Evolutionary conservation across 2,329 filamentous ascomycete genomes (phyloP).

Genomic region (Aspergillus tamarii): DNA sequence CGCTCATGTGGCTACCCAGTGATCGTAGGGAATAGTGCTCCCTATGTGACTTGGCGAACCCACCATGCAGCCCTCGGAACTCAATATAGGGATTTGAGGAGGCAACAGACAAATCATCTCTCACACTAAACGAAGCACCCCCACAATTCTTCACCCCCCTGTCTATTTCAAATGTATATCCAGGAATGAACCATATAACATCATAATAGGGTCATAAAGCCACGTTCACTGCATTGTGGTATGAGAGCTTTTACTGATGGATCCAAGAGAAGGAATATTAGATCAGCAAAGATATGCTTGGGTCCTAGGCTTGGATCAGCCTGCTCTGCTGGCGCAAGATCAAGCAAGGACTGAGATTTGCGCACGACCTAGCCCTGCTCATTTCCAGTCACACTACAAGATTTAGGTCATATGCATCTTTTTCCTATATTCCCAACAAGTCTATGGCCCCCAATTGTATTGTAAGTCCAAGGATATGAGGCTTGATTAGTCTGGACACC

Average conservation of each 20-base stretch:
- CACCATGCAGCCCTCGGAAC: neutral
- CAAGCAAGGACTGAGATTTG: neutral
- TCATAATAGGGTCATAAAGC: neutral
- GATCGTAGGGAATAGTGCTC: neutral
- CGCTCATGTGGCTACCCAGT: neutral
- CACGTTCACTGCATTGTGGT: neutral
- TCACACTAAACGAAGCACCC: too few relatives aligned
- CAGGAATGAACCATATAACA: neutral
- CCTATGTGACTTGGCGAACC: neutral
- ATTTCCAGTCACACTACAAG: neutral
- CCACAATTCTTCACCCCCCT: neutral
- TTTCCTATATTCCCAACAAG: neutral
- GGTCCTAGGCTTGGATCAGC: neutral
- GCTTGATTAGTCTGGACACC: neutral
- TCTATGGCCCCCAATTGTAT: neutral
- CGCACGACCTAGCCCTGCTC: neutral
- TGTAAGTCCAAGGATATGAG: neutral
- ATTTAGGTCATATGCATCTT: neutral
- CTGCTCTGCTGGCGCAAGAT: neutral
- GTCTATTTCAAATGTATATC: neutral
- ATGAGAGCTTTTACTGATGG: neutral
- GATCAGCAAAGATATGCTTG: neutral
- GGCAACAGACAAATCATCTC: neutral
- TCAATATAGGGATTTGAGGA: neutral
- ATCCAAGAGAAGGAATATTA: neutral